phyloP scores from a whole-genome alignment of 805 yeast genomes.

The Nakazawaea holstii region DNA sequence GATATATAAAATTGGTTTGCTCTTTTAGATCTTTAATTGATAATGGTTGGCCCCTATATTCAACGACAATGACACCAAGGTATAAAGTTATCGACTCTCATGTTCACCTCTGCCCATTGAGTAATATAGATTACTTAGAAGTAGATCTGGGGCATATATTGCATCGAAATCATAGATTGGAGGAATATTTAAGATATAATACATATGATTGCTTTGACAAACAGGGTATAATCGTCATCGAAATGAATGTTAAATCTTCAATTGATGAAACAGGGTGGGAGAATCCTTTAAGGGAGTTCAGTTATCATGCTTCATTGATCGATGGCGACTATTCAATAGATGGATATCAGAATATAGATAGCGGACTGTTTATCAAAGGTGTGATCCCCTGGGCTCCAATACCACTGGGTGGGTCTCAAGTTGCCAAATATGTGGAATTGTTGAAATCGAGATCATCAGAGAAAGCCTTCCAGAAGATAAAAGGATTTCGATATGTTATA shows the following conservation, averaged over 20 bases:
- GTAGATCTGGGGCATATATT: constrained; percentile 11
- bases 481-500: constrained; percentile 36
- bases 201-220: constrained; percentile 7
- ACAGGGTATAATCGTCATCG: constrained; percentile 28
- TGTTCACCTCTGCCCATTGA: constrained; percentile 20
- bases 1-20: too few relatives aligned
- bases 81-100: constrained; percentile 26
- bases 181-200: constrained; percentile 20
- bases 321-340: constrained; percentile 6
- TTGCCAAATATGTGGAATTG: constrained; percentile 14
- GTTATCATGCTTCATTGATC: constrained; percentile 15
- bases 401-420: constrained; percentile 25
- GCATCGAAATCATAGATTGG: constrained; percentile 19
- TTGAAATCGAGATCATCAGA: constrained; percentile 1
- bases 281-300: constrained; percentile 22
- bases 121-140: constrained; percentile 16
- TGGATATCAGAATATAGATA: neutral
- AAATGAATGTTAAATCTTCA: constrained; percentile 25
- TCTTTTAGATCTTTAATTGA: too few relatives aligned
- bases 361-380: constrained; percentile 17
- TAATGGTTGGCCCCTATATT: too few relatives aligned
- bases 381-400: constrained; percentile 42
- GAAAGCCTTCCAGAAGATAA: constrained; percentile 17
- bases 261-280: constrained; percentile 14
- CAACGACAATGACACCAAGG: neutral